Percentiles rank a stretch among this genome's conserved stretches.
Conservation (phyloP, 208 protist genomes). For the Trypanosoma theileri region DNA sequence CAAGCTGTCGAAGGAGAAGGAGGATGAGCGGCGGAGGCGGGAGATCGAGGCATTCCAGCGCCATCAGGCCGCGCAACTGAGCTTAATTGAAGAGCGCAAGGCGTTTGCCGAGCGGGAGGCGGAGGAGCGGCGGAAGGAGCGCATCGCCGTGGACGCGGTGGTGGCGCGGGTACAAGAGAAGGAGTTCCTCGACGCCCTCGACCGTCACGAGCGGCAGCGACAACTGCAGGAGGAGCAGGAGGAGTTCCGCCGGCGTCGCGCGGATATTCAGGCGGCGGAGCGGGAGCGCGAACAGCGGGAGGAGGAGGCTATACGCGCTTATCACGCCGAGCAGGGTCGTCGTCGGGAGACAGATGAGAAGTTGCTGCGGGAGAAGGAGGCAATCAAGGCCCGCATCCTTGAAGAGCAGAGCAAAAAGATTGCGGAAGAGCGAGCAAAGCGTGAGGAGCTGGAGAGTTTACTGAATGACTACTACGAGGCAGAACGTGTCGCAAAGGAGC, state of each 20-base stretch:
- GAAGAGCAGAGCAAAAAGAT: constrained; percentile 85
- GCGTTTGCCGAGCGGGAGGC: constrained; percentile 52
- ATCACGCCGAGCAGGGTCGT: constrained; percentile 70
- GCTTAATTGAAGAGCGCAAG: constrained; percentile 75
- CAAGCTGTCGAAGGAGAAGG: constrained; percentile 40
- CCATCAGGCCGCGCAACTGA: constrained; percentile 78
- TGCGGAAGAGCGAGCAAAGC: constrained; percentile 76
- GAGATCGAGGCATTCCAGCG: constrained; percentile 69
- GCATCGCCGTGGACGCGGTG: constrained; percentile 86
- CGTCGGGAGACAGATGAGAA: constrained; percentile 75
- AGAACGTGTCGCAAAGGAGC: constrained; percentile 80
- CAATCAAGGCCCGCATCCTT: constrained; percentile 71
- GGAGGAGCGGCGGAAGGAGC: constrained; percentile 70
- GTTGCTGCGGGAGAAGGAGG: constrained; percentile 68
- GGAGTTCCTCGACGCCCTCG: constrained; percentile 74
- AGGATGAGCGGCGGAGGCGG: constrained; percentile 49
- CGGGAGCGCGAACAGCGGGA: constrained; percentile 73
- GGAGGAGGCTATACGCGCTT: constrained; percentile 77
- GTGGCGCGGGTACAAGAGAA: constrained; percentile 84
- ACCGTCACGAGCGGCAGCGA: constrained; percentile 72
- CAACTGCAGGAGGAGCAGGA: constrained; percentile 75
- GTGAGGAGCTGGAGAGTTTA: constrained; percentile 82
- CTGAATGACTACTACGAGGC: constrained; percentile 91
- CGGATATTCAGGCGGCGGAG: constrained; percentile 73
- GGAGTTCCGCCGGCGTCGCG: constrained; percentile 77